Evolutionary conservation across 2,329 filamentous ascomycete genomes (phyloP).

Genomic region (Lachnellula cervina): DNA sequence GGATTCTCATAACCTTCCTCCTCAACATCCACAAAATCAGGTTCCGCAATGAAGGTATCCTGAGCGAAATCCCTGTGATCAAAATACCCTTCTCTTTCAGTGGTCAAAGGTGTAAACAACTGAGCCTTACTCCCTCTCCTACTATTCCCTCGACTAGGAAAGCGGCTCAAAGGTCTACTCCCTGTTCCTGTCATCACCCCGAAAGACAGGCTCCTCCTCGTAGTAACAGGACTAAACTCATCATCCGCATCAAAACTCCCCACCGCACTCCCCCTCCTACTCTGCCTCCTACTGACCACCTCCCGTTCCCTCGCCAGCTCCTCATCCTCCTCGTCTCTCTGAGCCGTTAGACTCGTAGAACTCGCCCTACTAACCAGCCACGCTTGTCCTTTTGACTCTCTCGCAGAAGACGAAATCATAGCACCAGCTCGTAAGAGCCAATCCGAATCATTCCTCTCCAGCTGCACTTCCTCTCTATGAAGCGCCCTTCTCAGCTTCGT

Average conservation of each 20-base stretch:
- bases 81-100: constrained; percentile 43
- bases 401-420: constrained; percentile 54
- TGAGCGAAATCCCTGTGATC: constrained; percentile 24
- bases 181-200: constrained; percentile 34
- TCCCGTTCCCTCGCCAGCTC: constrained; percentile 48
- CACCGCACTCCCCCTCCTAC: constrained; percentile 27
- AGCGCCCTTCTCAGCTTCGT: constrained; percentile 19
- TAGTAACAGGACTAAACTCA: constrained; percentile 32
- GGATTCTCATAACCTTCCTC: constrained; percentile 52
- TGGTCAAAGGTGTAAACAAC: constrained; percentile 39
- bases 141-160: constrained; percentile 39
- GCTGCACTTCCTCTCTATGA: constrained; percentile 22
- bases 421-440: constrained; percentile 63
- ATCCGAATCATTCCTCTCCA: constrained; percentile 50
- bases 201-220: constrained; percentile 28
- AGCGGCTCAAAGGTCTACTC: constrained; percentile 46
- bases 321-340: constrained; percentile 49
- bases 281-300: constrained; percentile 39
- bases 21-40: constrained; percentile 60
- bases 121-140: constrained; percentile 26
- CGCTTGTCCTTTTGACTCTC: constrained; percentile 63
- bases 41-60: constrained; percentile 42
- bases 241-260: constrained; percentile 32
- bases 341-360: constrained; percentile 55
- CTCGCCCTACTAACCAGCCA: constrained; percentile 64